A percentile compares a stretch with the other conserved stretches of the same genome.
These are phyloP conservation scores for Aristolochia contorta DNA, from an alignment of 164 flowering plant species.

Conservation along the genomic window DNA sequence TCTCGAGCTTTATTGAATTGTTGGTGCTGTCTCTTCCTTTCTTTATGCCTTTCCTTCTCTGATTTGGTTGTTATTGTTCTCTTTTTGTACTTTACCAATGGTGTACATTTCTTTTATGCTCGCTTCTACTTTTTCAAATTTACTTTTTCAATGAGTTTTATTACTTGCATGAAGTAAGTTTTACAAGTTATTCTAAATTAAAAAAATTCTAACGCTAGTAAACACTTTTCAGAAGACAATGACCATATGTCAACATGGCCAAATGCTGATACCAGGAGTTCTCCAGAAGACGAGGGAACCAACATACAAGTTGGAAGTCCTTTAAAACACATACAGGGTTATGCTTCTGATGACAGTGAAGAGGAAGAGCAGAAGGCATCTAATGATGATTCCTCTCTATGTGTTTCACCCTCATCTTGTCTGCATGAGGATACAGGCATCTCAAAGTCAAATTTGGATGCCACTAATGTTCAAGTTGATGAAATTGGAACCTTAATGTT, in stretches of 20 bases:
- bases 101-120: too few relatives aligned
- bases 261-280: conserved; percentile 3
- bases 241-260: conserved; percentile 1
- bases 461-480: not conserved
- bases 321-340: conserved; percentile 46
- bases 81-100: too few relatives aligned
- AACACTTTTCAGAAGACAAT: conserved; percentile 12
- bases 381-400: conserved; percentile 18
- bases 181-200: conserved; percentile 2
- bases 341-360: conserved; percentile 57
- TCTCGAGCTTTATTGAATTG: too few relatives aligned
- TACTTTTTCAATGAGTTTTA: too few relatives aligned
- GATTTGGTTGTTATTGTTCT: too few relatives aligned
- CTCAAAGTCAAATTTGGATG: not conserved
- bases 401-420: conserved; percentile 10
- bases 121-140: too few relatives aligned
- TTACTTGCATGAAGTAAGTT: too few relatives aligned
- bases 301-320: conserved; percentile 28
- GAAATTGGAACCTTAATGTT: not conserved
- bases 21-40: too few relatives aligned
- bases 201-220: conserved; percentile 7
- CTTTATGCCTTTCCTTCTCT: too few relatives aligned
- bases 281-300: conserved; percentile 13
- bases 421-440: not conserved
- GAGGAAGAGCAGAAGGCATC: conserved; percentile 29